Conservation (phyloP, 2,329 filamentous ascomycete genomes). For the Arthrobotrys iridis region DNA sequence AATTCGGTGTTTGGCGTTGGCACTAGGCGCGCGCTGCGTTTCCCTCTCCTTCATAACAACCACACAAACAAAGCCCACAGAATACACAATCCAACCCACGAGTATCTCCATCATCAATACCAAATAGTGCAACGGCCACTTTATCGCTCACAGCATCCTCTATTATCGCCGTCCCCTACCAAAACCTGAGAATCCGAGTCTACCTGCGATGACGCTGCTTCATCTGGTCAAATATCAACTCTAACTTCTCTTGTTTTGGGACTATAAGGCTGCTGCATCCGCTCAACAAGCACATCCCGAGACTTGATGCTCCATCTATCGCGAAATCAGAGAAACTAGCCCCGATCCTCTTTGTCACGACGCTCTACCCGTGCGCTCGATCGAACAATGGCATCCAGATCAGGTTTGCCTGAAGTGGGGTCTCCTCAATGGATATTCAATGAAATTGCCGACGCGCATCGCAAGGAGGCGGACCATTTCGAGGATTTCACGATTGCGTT, state of each 20-base stretch:
- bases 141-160: background rate
- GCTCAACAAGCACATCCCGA: background rate
- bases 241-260: background rate
- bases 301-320: too few relatives aligned
- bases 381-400: conserved; percentile 32
- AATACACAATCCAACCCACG: background rate
- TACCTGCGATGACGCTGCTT: background rate
- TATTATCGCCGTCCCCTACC: background rate
- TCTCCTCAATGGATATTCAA: conserved; percentile 85
- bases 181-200: background rate
- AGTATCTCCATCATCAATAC: background rate
- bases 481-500: conserved; percentile 94
- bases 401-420: conserved; percentile 68
- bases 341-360: background rate
- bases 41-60: background rate
- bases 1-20: too few relatives aligned
- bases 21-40: conserved; percentile 5
- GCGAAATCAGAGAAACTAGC: too few relatives aligned
- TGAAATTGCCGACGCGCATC: conserved; percentile 80
- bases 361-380: too few relatives aligned
- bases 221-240: background rate
- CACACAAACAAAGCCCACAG: conserved; percentile 14
- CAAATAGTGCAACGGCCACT: background rate
- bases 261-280: background rate
- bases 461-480: conserved; percentile 80